These are phyloP conservation scores for Lagerstroemia fauriei DNA, from an alignment of 441 rosid genomes.

Conservation along the genomic window DNA sequence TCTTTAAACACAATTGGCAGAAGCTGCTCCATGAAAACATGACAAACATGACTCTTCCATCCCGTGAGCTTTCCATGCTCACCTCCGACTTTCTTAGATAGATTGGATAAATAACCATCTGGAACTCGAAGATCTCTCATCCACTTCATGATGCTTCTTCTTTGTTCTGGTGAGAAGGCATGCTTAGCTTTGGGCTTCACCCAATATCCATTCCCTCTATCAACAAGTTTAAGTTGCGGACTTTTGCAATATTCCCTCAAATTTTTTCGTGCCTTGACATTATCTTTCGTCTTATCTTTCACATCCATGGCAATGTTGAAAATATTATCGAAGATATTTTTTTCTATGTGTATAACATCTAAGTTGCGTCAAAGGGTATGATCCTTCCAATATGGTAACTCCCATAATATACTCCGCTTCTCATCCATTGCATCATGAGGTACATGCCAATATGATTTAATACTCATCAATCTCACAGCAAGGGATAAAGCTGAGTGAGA, in stretches of 20 bases:
- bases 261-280: not conserved
- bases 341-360: not conserved
- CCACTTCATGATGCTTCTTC: too few relatives aligned
- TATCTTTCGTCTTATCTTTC: constrained; percentile 1
- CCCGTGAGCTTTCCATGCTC: too few relatives aligned
- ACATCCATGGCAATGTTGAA: not conserved
- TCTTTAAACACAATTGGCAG: too few relatives aligned
- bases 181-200: not conserved
- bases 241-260: not conserved
- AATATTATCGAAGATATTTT: constrained; percentile 6
- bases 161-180: not conserved
- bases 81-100: too few relatives aligned
- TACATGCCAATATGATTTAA: too few relatives aligned
- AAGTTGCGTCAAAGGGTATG: not conserved
- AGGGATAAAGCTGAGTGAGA: too few relatives aligned
- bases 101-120: too few relatives aligned
- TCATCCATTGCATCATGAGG: too few relatives aligned
- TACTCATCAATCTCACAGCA: too few relatives aligned
- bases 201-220: not conserved
- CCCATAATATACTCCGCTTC: not conserved
- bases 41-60: too few relatives aligned
- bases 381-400: not conserved
- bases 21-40: too few relatives aligned
- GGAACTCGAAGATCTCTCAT: too few relatives aligned
- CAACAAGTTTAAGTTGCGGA: not conserved